Conservation (phyloP, 345 rosid genomes). For the Eucalyptus curtisii region DNA sequence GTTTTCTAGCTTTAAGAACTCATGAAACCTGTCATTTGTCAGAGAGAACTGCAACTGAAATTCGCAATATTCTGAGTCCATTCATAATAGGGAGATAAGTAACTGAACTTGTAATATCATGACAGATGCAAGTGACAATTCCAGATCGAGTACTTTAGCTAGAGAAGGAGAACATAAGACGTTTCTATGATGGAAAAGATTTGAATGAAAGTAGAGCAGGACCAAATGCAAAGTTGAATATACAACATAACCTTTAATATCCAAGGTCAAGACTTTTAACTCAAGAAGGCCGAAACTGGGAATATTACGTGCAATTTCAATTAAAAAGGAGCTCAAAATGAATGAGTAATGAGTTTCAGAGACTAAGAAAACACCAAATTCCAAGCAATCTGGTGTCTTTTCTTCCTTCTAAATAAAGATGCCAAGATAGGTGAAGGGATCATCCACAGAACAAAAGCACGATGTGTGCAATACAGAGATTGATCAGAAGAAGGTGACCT, state of each 20-base stretch:
- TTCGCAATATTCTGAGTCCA: background rate
- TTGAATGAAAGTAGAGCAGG: background rate
- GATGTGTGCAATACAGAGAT: background rate
- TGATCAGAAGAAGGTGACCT: background rate
- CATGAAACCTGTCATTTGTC: constrained; percentile 65
- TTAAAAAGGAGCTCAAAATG: background rate
- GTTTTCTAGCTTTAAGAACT: constrained; percentile 86
- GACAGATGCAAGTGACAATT: background rate
- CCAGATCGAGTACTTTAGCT: background rate
- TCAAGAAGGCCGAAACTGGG: background rate
- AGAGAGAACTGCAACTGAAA: background rate
- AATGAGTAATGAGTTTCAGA: background rate
- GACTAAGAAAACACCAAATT: background rate
- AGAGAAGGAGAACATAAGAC: background rate
- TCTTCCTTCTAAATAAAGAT: background rate
- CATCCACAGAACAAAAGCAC: background rate
- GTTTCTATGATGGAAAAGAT: background rate
- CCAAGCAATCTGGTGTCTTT: background rate
- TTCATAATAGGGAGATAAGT: background rate
- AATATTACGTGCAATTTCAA: background rate
- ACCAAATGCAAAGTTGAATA: background rate
- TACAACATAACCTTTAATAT: background rate
- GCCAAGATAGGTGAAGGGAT: background rate
- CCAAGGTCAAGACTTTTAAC: background rate
- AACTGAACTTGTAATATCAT: background rate